Percentiles rank a stretch among this genome's conserved stretches.
Evolutionary conservation across 2,329 filamentous ascomycete genomes (phyloP).

Genomic region (Parasarocladium wereldwijsianum): DNA sequence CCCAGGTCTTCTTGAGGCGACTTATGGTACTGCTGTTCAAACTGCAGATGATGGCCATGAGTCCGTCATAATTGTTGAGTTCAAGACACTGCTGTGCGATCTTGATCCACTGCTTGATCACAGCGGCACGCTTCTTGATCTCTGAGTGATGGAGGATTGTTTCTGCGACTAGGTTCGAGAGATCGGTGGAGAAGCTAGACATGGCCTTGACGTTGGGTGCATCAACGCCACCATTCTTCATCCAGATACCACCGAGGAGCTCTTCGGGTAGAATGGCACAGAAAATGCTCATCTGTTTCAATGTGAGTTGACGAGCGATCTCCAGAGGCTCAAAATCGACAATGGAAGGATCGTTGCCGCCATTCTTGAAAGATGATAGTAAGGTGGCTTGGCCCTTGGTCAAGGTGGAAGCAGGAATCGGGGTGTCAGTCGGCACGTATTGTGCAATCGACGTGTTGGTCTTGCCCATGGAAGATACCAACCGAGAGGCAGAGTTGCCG

Average conservation of each 20-base stretch:
- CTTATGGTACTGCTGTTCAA: conserved; percentile 84
- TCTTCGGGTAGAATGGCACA: conserved; percentile 87
- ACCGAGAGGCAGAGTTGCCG: conserved; percentile 63
- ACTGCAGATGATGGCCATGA: conserved; percentile 95
- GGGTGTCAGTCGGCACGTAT: conserved; percentile 55
- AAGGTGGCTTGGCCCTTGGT: conserved; percentile 62
- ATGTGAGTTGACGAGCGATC: conserved; percentile 78
- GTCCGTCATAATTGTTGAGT: conserved; percentile 86
- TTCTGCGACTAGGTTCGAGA: conserved; percentile 86
- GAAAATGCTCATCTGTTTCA: conserved; percentile 85
- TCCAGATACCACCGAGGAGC: conserved; percentile 84
- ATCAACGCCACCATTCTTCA: conserved; percentile 65
- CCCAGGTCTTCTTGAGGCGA: conserved; percentile 84
- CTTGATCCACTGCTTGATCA: conserved; percentile 98
- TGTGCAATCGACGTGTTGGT: conserved; percentile 61
- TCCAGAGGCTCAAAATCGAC: conserved; percentile 87
- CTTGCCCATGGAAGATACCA: conserved; percentile 79
- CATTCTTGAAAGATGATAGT: conserved; percentile 60
- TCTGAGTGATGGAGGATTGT: conserved; percentile 82
- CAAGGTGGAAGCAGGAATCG: conserved; percentile 54
- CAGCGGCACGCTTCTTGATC: conserved; percentile 74
- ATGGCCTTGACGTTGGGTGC: conserved; percentile 88
- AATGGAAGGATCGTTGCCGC: conserved; percentile 56
- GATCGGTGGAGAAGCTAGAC: conserved; percentile 80
- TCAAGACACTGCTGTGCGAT: conserved; percentile 75